phyloP scores from a whole-genome alignment of 768 basidiomycete species.

The Termitomyces sp. region DNA sequence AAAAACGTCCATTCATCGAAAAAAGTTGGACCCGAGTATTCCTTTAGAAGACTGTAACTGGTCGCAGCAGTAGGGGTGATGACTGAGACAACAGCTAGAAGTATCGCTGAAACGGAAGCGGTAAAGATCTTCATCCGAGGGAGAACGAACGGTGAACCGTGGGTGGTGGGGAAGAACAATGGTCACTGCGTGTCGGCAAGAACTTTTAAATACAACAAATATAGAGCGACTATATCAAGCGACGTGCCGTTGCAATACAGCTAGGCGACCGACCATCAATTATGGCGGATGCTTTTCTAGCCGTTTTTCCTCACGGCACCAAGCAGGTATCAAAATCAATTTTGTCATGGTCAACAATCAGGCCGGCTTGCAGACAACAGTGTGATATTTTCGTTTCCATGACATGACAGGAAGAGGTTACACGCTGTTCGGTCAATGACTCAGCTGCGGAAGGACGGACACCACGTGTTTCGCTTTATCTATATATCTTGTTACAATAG shows the following conservation, averaged over 20 bases:
- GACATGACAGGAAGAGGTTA: too few species aligned
- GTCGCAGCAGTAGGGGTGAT: constrained; percentile 10
- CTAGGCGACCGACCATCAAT: neutral
- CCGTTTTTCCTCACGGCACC: too few species aligned
- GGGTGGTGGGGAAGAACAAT: neutral
- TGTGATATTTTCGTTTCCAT: too few species aligned
- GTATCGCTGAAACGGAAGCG: neutral
- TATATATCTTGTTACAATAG: too few species aligned
- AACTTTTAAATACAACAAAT: neutral
- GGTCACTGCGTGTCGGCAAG: neutral
- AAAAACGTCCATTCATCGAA: constrained; percentile 70
- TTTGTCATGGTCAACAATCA: too few species aligned
- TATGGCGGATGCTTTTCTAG: neutral
- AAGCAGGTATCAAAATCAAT: too few species aligned
- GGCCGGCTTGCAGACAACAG: too few species aligned
- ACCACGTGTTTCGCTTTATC: too few species aligned
- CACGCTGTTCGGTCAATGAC: too few species aligned
- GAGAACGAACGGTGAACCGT: neutral
- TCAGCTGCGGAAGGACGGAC: too few species aligned
- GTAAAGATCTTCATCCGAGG: neutral
- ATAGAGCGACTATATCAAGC: neutral
- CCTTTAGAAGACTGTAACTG: constrained; percentile 46
- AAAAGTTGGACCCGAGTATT: constrained; percentile 57
- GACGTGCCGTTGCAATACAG: neutral
- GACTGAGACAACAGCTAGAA: constrained; percentile 1